A percentile compares a stretch with the other conserved stretches of the same genome.
Evolutionary conservation across 257 asterid species (phyloP).

Genomic region (Thymus quinquecostatus): DNA sequence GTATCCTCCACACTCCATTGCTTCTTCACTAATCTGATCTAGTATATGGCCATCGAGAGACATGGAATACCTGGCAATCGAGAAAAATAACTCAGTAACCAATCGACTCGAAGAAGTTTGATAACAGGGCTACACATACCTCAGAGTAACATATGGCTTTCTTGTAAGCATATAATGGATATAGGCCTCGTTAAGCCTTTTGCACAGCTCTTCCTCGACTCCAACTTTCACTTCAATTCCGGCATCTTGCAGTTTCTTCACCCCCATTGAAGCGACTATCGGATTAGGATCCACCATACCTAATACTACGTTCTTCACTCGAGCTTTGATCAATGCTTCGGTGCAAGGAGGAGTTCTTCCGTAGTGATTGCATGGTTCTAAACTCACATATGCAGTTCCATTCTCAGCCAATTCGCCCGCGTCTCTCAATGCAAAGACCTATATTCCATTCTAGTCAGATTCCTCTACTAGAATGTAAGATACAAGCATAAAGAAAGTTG

Average conservation of each 20-base stretch:
- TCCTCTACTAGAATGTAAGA: constrained; percentile 6
- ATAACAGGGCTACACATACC: constrained; percentile 50
- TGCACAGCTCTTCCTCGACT: constrained; percentile 85
- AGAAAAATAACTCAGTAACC: background rate
- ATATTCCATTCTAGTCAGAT: constrained; percentile 24
- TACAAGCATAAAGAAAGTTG: background rate
- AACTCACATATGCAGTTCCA: constrained; percentile 85
- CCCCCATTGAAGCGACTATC: constrained; percentile 80
- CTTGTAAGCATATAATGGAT: constrained; percentile 79
- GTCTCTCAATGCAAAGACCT: constrained; percentile 93
- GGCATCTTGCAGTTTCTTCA: constrained; percentile 66
- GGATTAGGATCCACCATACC: constrained; percentile 99
- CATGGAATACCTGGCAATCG: constrained; percentile 64
- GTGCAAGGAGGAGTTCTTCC: constrained; percentile 99
- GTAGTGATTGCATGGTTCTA: constrained; percentile 94
- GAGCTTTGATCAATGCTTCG: constrained; percentile 87
- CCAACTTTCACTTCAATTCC: constrained; percentile 81
- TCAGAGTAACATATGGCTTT: constrained; percentile 74
- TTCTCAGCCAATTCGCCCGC: constrained; percentile 84
- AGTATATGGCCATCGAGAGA: constrained; percentile 65
- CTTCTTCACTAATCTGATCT: constrained; percentile 62
- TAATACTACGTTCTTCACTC: constrained; percentile 74
- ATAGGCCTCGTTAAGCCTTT: constrained; percentile 78
- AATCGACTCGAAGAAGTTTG: background rate
- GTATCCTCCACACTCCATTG: constrained; percentile 68